These are phyloP conservation scores for Tricholoma hemisulphureum DNA, from an alignment of 768 basidiomycete species.

Conservation along the genomic window DNA sequence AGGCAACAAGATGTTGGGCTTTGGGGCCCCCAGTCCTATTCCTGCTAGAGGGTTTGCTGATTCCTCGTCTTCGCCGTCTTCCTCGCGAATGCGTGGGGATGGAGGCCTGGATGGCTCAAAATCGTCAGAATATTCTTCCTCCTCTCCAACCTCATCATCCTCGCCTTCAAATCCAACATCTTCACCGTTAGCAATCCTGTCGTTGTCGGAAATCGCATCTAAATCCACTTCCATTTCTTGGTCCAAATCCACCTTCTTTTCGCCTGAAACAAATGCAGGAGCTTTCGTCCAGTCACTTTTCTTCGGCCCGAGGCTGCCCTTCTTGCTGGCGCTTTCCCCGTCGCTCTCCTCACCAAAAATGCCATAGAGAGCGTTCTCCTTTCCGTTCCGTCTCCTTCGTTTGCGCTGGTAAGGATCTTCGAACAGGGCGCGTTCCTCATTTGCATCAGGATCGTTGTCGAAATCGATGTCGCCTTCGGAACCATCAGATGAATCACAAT, in stretches of 20 bases:
- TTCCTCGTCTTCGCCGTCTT: slow-evolving; percentile 45
- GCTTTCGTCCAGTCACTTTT: slow-evolving; percentile 72
- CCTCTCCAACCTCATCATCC: slow-evolving; percentile 35
- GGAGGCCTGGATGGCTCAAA: slow-evolving; percentile 52
- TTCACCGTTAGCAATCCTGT: slow-evolving; percentile 32
- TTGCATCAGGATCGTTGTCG: slow-evolving; percentile 57
- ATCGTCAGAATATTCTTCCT: slow-evolving; percentile 42
- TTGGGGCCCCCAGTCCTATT: slow-evolving; percentile 35
- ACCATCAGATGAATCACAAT: slow-evolving; percentile 64
- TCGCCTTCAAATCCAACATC: slow-evolving; percentile 35
- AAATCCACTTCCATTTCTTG: slow-evolving; percentile 33
- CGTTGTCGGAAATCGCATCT: slow-evolving; percentile 32
- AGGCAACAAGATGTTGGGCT: neutral
- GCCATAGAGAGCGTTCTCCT: slow-evolving; percentile 76
- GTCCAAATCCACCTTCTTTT: slow-evolving; percentile 47
- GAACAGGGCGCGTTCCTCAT: slow-evolving; percentile 75
- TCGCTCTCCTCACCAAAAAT: slow-evolving; percentile 73
- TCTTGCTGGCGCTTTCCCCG: slow-evolving; percentile 43
- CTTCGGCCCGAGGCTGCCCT: slow-evolving; percentile 31
- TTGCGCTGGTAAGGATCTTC: slow-evolving; percentile 75
- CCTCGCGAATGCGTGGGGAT: slow-evolving; percentile 54
- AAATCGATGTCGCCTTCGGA: slow-evolving; percentile 51
- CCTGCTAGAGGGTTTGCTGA: slow-evolving; percentile 42
- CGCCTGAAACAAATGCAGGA: slow-evolving; percentile 69
- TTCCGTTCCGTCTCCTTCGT: slow-evolving; percentile 59